These are phyloP conservation scores for Kandelia obovata DNA, from an alignment of 345 rosid genomes.

Conservation along the genomic window DNA sequence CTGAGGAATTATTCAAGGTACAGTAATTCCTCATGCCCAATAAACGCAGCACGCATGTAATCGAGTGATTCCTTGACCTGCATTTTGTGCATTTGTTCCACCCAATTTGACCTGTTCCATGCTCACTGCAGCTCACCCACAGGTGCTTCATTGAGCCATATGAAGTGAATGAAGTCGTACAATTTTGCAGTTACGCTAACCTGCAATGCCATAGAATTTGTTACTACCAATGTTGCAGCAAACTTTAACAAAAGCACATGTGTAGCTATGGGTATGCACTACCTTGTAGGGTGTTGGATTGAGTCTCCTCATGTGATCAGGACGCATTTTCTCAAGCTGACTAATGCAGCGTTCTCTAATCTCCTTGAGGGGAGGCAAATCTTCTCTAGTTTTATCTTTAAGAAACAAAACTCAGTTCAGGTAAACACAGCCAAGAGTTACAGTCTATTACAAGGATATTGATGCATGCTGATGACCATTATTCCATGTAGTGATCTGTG, in stretches of 20 bases:
- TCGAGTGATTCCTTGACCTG: slow-evolving; percentile 7
- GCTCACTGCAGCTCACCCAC: slow-evolving; percentile 83
- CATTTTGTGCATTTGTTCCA: slow-evolving; percentile 18
- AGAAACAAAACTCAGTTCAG: neutral
- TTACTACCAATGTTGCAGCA: neutral
- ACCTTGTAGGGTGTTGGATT: slow-evolving; percentile 98
- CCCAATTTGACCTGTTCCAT: neutral
- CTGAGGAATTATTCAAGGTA: neutral
- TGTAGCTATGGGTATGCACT: slow-evolving; percentile 1
- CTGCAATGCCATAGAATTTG: slow-evolving; percentile 28
- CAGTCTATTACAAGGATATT: neutral
- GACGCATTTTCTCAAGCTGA: slow-evolving; percentile 83
- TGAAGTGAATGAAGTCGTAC: slow-evolving; percentile 89
- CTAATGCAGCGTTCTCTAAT: slow-evolving; percentile 74
- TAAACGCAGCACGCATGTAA: neutral
- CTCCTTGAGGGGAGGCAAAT: slow-evolving; percentile 58
- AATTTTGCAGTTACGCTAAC: slow-evolving; percentile 84
- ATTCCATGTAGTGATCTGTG: neutral
- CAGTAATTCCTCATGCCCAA: neutral
- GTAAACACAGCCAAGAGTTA: neutral
- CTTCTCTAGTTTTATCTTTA: slow-evolving; percentile 63
- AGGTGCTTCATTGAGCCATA: slow-evolving; percentile 99
- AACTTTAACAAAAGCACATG: neutral
- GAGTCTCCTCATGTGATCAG: slow-evolving; percentile 90
- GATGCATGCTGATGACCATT: neutral